Percentiles rank a stretch among this genome's conserved stretches.
Evolutionary conservation across 2,329 filamentous ascomycete genomes (phyloP).

Genomic region (Mycosphaerella sp.): DNA sequence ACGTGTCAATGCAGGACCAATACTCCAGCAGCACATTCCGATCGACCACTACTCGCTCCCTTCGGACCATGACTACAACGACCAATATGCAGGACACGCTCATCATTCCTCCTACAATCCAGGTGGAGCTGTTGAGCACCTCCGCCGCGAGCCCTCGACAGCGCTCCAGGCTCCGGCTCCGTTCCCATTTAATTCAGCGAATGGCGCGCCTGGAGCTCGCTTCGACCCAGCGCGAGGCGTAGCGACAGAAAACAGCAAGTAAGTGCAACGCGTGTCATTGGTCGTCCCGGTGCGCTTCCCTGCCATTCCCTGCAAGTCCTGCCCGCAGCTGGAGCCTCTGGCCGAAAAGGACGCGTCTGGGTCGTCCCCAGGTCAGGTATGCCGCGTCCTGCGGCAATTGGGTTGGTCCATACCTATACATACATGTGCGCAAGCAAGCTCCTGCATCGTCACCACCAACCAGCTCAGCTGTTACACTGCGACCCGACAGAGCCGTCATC

Average conservation of each 20-base stretch:
- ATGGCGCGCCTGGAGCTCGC: constrained; percentile 40
- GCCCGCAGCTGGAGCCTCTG: constrained; percentile 11
- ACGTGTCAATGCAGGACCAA: constrained; percentile 37
- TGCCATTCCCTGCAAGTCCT: constrained; percentile 14
- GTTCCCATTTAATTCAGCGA: constrained; percentile 43
- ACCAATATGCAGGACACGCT: constrained; percentile 41
- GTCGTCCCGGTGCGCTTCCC: constrained; percentile 6
- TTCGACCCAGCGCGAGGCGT: constrained; percentile 49
- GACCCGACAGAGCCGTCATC: constrained; percentile 20
- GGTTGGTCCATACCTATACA: constrained; percentile 12
- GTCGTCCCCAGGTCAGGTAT: constrained; percentile 8
- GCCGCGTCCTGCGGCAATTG: constrained; percentile 17
- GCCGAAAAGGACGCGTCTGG: constrained; percentile 15
- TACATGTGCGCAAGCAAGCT: constrained; percentile 2
- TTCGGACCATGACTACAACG: constrained; percentile 43
- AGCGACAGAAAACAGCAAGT: constrained; percentile 48
- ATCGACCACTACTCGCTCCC: constrained; percentile 39
- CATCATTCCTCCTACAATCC: constrained; percentile 38
- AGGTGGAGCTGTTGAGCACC: constrained; percentile 42
- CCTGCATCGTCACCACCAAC: constrained; percentile 19
- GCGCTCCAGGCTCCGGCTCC: constrained; percentile 42
- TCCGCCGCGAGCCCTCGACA: constrained; percentile 47
- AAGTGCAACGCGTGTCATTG: constrained; percentile 40
- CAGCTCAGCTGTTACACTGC: constrained; percentile 13
- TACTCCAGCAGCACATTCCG: constrained; percentile 42